Base-by-base conservation (phyloP, 306 rosid genomes). In the Spatholobus suberectus region DNA sequence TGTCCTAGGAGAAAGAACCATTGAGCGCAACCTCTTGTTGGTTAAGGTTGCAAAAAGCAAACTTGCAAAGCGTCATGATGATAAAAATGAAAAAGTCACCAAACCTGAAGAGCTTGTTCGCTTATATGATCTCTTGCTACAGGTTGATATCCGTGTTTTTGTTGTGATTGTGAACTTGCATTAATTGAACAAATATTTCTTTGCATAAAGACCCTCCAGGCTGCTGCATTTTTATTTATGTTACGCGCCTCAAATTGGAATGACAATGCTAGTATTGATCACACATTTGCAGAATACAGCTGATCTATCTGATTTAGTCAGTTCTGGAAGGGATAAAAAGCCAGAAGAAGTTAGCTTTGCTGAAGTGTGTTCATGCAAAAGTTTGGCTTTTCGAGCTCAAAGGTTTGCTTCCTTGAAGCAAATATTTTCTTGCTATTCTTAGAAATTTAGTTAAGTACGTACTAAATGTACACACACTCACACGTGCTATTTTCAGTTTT, bases 81-180 rank as follows among this genome's bases (percentile, higher is more conserved):
- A 92, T 63, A 96, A 94, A 90, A 94, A 90, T 46, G 99, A 96
- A 85, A 96, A 91, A 94, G 91, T 87, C 76, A 96, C 98, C 41
- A 96, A 91, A 86, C 99, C 99, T n/a, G 99, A 96, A 90, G 99
- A 96, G 86, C 99, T 96, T 70, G 99, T 96, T 83, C 97, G 98
- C 79, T 81, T 96, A 17, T 94, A 88, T 74, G 99, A 96, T 90
- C 98, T 94, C 76, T 77, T 96, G 73, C 76, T 94, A 74, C 99
- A 96, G 93, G 99, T 94, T 72, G 85, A 51, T 80, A n/a, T 72
- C 75, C 29, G 52, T 81, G 68, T 57, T 23, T 85, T 37, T 78
- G 14, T 75, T 63, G 49, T 70, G 14, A 13, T 75, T 63, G 49
- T 70, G 14, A 74, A 38, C 66, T 68, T 79, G 65, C 23, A 44